These are phyloP conservation scores for Stephania yunnanensis DNA, from an alignment of 164 flowering plant species.

Conservation along the genomic window DNA sequence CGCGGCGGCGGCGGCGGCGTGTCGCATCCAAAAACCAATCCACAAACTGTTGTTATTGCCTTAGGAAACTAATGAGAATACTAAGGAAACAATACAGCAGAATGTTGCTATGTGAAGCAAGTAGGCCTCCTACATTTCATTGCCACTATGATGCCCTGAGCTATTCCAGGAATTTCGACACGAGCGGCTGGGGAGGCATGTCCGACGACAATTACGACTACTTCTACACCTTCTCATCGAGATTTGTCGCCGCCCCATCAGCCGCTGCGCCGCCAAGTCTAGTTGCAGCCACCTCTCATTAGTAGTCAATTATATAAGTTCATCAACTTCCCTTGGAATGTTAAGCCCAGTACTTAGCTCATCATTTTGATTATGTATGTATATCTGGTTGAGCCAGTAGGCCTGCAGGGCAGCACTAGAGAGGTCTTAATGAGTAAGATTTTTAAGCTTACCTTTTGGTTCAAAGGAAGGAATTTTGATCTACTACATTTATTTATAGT, in stretches of 20 bases:
- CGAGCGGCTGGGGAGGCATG: slow-evolving; percentile 22
- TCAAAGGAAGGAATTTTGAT: background rate
- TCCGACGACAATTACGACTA: slow-evolving; percentile 33
- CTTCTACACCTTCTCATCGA: slow-evolving; percentile 50
- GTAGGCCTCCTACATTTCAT: slow-evolving; percentile 27
- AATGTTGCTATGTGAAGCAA: slow-evolving; percentile 28
- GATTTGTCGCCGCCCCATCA: slow-evolving; percentile 29
- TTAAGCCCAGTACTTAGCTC: background rate
- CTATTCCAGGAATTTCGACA: slow-evolving; percentile 59
- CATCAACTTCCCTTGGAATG: background rate
- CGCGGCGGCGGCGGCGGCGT: too few relatives aligned
- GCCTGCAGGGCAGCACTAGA: background rate
- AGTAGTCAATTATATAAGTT: background rate
- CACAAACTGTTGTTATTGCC: slow-evolving; percentile 13
- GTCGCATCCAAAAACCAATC: background rate
- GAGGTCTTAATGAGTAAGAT: background rate
- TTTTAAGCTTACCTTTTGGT: background rate
- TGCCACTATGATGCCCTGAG: slow-evolving; percentile 58
- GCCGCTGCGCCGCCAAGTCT: slow-evolving; percentile 16
- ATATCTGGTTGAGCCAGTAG: background rate
- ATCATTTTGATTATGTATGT: background rate
- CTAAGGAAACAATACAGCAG: slow-evolving; percentile 31
- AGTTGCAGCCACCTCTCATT: slow-evolving; percentile 10
- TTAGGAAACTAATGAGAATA: slow-evolving; percentile 36
- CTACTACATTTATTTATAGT: too few relatives aligned